Conservation (phyloP, 1,139 yeast genomes). For the Scheffersomyces titani region DNA sequence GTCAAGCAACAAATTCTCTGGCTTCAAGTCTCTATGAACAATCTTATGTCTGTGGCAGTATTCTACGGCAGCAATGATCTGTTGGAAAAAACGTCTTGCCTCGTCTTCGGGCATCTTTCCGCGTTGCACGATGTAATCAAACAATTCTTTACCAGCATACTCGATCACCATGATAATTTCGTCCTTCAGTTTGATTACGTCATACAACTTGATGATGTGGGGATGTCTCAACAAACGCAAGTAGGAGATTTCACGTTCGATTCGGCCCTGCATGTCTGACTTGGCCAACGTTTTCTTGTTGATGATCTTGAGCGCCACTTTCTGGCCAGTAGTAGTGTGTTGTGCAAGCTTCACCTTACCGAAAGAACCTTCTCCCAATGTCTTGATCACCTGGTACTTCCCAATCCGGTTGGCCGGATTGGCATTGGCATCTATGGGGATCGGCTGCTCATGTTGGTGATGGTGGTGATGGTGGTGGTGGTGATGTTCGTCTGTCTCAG, state of each 20-base stretch:
- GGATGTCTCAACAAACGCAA: conserved; percentile 90
- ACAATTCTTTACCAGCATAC: conserved; percentile 93
- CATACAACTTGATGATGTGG: conserved; percentile 93
- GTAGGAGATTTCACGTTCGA: conserved; percentile 93
- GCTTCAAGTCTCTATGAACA: conserved; percentile 95
- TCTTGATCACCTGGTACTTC: conserved; percentile 89
- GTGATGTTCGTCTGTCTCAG: conserved; percentile 13
- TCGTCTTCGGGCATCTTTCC: conserved; percentile 95
- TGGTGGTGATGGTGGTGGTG: conserved; percentile 14
- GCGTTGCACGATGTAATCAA: conserved; percentile 92
- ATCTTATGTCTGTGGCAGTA: conserved; percentile 97
- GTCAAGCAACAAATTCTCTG: conserved; percentile 88
- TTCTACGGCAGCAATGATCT: conserved; percentile 95
- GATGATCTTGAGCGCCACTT: conserved; percentile 92
- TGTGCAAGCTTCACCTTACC: conserved; percentile 97
- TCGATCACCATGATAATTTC: conserved; percentile 98
- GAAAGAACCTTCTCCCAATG: conserved; percentile 96
- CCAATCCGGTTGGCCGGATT: conserved; percentile 66
- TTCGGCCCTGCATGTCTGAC: conserved; percentile 96
- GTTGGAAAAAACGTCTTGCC: conserved; percentile 94
- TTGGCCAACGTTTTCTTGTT: conserved; percentile 92
- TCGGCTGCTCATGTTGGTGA: conserved; percentile 4
- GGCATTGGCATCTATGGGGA: conserved; percentile 28
- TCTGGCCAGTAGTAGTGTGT: conserved; percentile 88
- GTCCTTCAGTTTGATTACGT: conserved; percentile 92